Evolutionary conservation across 1,284 basidiomycete species (phyloP), one percentile per base, ranked within the genome.

Genomic region (Ustilago hordei): DNA sequence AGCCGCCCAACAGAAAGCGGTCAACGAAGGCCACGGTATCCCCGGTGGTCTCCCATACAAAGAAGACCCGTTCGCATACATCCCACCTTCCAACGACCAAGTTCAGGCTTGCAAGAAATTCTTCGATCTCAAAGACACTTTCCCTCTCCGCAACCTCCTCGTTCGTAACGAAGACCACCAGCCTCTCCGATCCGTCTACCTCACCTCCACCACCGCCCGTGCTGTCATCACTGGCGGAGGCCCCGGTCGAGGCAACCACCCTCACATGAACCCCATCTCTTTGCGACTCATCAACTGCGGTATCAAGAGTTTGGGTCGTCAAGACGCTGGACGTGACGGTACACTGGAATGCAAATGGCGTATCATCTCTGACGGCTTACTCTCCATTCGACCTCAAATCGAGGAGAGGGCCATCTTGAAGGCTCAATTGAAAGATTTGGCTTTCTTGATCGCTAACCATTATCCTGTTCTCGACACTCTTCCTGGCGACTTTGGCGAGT

Each of bases 241-340:
- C 0, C 75, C 74, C 11, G 82, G 81, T 31, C 63, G 64, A 13
- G 78, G 74, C 38, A 70, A 72, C 50, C 83, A 84, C 60, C 81
- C 79, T 19, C 69, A 74, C 56, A 71, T 80, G 74, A 85, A 95
- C 86, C 95, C 92, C 84, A 90, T 91, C 45, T 91, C 92, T 32
- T 89, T 98, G 64, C 91, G 97, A 2, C 90, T 99, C 66, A 92
- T 96, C 81, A 92, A 93, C 38, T 93, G 93, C 48, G 97, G 97
- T 36, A 94, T 95, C 64, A 97, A 97, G 87, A 84, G 89, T 17
- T 89, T 91, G 74, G 88, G 88, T 4, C 87, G 89, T 34, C 90
- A 91, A 82, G 90, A 90, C 73, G 87, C 87, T 23, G 81, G 83
- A 57, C 87, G 88, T 36, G 85, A 86, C 31, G 82, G 58, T 13